Percentiles rank a stretch among this genome's conserved stretches.
These are phyloP conservation scores for Penicillium silybi DNA, from an alignment of 495 filamentous ascomycete genomes.

Conservation along the genomic window DNA sequence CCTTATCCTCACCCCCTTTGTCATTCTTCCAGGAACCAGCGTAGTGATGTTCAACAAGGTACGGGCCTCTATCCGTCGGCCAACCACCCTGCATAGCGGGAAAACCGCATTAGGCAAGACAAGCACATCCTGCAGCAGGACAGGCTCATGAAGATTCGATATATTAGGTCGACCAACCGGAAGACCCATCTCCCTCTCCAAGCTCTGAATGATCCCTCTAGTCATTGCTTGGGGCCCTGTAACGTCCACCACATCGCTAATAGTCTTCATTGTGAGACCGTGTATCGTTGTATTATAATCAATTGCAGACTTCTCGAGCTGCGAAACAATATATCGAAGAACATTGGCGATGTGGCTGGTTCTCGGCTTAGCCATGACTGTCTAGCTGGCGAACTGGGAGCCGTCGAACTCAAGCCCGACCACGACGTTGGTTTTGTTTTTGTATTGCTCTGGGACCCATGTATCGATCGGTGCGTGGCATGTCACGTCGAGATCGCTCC, in stretches of 20 bases:
- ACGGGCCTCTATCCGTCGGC: conserved; percentile 11
- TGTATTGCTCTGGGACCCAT: conserved; percentile 34
- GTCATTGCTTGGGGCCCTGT: conserved; percentile 22
- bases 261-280: conserved; percentile 7
- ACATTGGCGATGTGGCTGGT: conserved; percentile 9
- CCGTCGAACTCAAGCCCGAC: conserved; percentile 42
- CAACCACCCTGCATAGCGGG: conserved; percentile 17
- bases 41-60: conserved; percentile 30
- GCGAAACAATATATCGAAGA: conserved; percentile 18
- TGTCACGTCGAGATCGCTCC: conserved; percentile 41
- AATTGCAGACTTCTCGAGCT: conserved; percentile 3
- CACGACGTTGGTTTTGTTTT: conserved; percentile 27
- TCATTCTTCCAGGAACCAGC: conserved; percentile 29
- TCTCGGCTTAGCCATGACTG: conserved; percentile 33
- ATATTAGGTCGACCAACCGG: conserved; percentile 18
- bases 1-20: conserved; percentile 1
- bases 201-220: conserved; percentile 5
- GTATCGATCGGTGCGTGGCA: conserved; percentile 30
- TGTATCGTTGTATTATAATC: neutral
- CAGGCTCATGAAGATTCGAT: conserved; percentile 16
- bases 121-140: conserved; percentile 22
- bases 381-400: conserved; percentile 39
- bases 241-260: conserved; percentile 18
- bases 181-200: conserved; percentile 10
- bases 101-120: conserved; percentile 27